phyloP scores from a whole-genome alignment of 768 basidiomycete genomes.

The Pulveroboletus sp. region DNA sequence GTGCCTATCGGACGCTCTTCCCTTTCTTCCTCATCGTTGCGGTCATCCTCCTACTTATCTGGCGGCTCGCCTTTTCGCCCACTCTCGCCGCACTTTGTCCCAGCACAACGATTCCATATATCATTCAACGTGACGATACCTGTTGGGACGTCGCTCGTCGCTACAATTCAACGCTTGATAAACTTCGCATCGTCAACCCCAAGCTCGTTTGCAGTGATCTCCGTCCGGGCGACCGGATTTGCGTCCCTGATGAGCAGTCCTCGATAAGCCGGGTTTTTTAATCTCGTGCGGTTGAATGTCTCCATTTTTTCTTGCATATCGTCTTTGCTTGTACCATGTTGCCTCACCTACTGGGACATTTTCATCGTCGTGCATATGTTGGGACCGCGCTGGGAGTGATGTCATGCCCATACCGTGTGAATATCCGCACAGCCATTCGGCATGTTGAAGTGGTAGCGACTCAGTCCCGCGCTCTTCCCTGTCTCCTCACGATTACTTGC shows the following conservation, averaged over 20 bases:
- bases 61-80: conserved; percentile 49
- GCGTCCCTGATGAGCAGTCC: conserved; percentile 44
- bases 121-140: conserved; percentile 53
- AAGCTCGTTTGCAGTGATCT: conserved; percentile 52
- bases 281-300: background rate
- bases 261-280: conserved; percentile 30
- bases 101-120: conserved; percentile 39
- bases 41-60: conserved; percentile 57
- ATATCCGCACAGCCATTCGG: conserved; percentile 18
- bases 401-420: conserved; percentile 20
- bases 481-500: conserved; percentile 16
- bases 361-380: background rate
- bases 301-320: conserved; percentile 4
- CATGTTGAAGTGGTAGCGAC: conserved; percentile 20
- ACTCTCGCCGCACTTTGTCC: conserved; percentile 27
- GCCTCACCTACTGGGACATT: conserved; percentile 6
- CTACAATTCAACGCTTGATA: conserved; percentile 47
- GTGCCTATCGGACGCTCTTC: conserved; percentile 56
- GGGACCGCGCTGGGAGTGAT: conserved; percentile 2
- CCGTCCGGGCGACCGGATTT: conserved; percentile 58
- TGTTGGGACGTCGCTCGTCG: conserved; percentile 59
- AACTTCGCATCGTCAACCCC: conserved; percentile 48
- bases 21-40: conserved; percentile 71
- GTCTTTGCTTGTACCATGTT: conserved; percentile 18
- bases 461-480: conserved; percentile 4